phyloP scores from a whole-genome alignment of 208 protist genomes.

The Ichthyophonus hoferi region DNA sequence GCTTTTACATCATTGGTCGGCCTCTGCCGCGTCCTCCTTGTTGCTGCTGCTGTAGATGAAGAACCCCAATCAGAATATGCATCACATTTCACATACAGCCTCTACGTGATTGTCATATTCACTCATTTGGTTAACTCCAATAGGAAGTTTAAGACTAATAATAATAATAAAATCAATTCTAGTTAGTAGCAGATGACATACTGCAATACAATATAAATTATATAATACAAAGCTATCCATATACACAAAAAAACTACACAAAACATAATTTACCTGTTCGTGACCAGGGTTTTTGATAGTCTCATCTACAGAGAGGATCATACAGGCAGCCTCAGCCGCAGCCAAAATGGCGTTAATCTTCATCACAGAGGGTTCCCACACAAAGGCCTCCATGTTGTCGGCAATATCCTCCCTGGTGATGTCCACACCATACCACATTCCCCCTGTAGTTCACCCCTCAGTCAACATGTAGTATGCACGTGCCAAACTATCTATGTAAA shows the following conservation, averaged over 20 bases:
- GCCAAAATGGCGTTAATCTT: conserved; percentile 96
- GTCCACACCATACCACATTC: conserved; percentile 94
- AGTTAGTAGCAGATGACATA: too few relatives aligned
- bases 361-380: conserved; percentile 99
- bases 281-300: conserved; percentile 78
- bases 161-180: too few relatives aligned
- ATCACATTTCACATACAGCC: background rate
- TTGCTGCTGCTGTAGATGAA: background rate
- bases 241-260: background rate
- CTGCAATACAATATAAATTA: background rate
- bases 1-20: too few relatives aligned
- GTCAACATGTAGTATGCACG: too few relatives aligned
- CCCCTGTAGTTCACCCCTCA: conserved; percentile 43
- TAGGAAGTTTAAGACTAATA: background rate
- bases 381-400: conserved; percentile 91
- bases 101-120: background rate
- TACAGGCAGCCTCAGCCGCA: conserved; percentile 97
- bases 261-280: background rate
- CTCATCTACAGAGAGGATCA: conserved; percentile 99
- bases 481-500: background rate
- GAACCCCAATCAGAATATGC: background rate
- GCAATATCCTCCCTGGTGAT: conserved; percentile 92
- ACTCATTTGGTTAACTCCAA: background rate
- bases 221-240: background rate
- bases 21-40: background rate